Evolutionary conservation across 31 red algal species (phyloP), one percentile per base, ranked within the genome.

Genomic region (Bonnemaisonia californica): DNA sequence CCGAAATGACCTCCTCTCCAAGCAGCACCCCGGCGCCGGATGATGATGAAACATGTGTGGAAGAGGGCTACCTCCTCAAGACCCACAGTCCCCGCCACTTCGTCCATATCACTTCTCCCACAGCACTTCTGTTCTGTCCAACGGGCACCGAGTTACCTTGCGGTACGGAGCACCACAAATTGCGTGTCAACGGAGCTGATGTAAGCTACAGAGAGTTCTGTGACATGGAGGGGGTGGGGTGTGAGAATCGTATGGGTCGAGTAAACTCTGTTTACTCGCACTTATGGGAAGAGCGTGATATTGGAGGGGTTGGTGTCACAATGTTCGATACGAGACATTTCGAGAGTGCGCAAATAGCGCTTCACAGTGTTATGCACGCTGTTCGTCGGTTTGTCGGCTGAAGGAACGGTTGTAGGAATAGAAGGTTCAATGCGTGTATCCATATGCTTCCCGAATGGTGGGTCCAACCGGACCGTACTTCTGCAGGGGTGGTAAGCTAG

Each of bases 211-310:
- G 45, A 33, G 11, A 63, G 60, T 22, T 33, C 7, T 63, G 60
- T 22, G n/a, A n/a, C n/a, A n/a, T n/a, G n/a, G 39, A 47, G 26
- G 7, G 29, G 2, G 74, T 59, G 21, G 28, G 40, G 36, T 89
- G 85, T 28, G 9, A 2, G 18, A 12, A 29, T 21, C 37, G 51
- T 54, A 16, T 55, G 1, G 74, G 63, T 31, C 5, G 62, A 56
- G 85, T 89, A 48, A 89, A 89, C 45, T 89, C 85, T 0, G 85
- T 89, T 51, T 89, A 51, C 37, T 67, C 85, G 21, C 85, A 89
- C 48, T 3, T 66, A 23, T 89, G 85, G 85, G 9, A 57, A 29
- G 85, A 89, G 54, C 33, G 38, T 47, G 41, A 12, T 2, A 59
- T 60, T 34, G 85, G 67, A 32, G 55, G 40, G 2, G 68, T 80